These are phyloP conservation scores for Schizonepeta tenuifolia DNA, from an alignment of 257 asterid genomes.

Conservation along the genomic window DNA sequence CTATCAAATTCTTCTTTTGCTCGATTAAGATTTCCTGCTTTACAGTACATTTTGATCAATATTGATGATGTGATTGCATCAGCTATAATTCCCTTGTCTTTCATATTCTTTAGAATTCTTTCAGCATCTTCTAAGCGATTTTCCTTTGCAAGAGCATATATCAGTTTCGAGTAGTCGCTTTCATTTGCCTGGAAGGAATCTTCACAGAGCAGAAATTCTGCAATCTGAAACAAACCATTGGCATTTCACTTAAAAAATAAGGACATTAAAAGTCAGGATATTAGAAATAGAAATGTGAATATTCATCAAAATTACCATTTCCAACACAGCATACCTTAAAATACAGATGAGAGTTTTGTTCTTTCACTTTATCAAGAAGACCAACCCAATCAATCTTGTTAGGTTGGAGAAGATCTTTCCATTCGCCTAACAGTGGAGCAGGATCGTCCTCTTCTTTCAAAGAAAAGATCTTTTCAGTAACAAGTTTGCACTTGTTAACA, in stretches of 20 bases:
- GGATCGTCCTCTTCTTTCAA: constrained; percentile 62
- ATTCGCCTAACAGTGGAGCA: constrained; percentile 64
- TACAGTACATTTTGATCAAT: constrained; percentile 68
- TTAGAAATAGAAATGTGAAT: background rate
- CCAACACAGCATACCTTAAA: constrained; percentile 55
- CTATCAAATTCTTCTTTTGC: constrained; percentile 60
- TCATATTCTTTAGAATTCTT: constrained; percentile 76
- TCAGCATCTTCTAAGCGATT: constrained; percentile 66
- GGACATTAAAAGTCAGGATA: constrained; percentile 16
- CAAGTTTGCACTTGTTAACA: constrained; percentile 69
- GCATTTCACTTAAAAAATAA: no score
- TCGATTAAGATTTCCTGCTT: constrained; percentile 57
- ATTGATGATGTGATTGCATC: constrained; percentile 59
- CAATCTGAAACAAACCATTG: constrained; percentile 50
- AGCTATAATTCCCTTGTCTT: constrained; percentile 60
- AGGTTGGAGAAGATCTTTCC: constrained; percentile 79
- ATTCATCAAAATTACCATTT: background rate
- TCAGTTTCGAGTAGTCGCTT: constrained; percentile 73
- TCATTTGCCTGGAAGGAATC: constrained; percentile 71
- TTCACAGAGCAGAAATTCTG: constrained; percentile 74
- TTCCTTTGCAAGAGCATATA: constrained; percentile 60
- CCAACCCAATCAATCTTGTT: constrained; percentile 79
- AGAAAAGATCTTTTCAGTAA: constrained; percentile 68
- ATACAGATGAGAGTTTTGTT: constrained; percentile 45
- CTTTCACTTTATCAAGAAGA: constrained; percentile 68